These are phyloP conservation scores for Camellia japonica DNA, from an alignment of 148 eudicot genomes.

Conservation along the genomic window DNA sequence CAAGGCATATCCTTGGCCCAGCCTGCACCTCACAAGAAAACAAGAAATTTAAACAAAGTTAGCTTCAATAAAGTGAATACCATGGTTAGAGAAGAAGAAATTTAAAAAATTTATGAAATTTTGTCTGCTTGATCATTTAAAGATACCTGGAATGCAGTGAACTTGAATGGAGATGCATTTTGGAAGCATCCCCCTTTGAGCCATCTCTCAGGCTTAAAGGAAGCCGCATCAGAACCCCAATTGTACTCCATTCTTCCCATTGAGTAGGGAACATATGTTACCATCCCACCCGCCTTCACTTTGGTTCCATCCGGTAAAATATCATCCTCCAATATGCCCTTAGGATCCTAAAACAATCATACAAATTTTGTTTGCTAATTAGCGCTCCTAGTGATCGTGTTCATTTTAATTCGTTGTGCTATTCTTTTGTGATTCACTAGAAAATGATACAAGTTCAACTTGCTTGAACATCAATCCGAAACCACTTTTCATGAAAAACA, in stretches of 20 bases:
- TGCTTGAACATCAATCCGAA: background rate
- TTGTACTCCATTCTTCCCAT: conserved; percentile 99
- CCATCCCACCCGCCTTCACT: conserved; percentile 97
- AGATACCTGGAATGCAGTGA: conserved; percentile 92
- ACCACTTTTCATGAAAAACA: background rate
- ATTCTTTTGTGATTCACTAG: background rate
- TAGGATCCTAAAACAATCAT: conserved; percentile 61
- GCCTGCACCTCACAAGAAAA: conserved; percentile 50
- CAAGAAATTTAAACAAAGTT: background rate
- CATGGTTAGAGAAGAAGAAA: too few species aligned
- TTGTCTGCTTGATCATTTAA: background rate
- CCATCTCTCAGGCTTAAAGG: conserved; percentile 92
- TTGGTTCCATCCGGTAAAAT: conserved; percentile 88
- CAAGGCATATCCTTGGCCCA: conserved; percentile 93
- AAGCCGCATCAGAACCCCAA: conserved; percentile 89
- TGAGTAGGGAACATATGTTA: conserved; percentile 93
- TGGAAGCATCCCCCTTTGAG: conserved; percentile 85
- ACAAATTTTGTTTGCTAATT: background rate
- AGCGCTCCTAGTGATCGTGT: background rate
- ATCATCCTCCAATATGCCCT: conserved; percentile 84
- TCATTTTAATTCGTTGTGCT: background rate
- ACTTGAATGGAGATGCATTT: conserved; percentile 91
- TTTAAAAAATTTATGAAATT: background rate
- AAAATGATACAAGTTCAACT: background rate
- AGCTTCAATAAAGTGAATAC: too few species aligned